Evolutionary conservation across 1,139 yeast genomes (phyloP), one percentile per base, ranked within the genome.

Genomic region (Taphrina wiesneri): DNA sequence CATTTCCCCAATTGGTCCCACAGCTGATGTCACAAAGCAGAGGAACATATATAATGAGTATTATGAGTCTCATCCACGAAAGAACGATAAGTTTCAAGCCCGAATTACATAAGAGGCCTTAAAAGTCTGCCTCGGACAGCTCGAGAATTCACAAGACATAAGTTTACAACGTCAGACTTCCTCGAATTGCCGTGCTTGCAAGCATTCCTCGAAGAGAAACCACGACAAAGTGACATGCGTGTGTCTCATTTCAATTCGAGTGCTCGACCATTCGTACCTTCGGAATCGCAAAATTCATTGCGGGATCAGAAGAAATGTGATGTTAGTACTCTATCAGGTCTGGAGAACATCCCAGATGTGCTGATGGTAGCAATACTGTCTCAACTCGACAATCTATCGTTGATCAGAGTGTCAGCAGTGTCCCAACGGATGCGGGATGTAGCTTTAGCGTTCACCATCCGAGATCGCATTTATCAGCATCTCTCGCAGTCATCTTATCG

Each of bases 331-430:
- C 9, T 5, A 5, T 28, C 54, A n/a, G 21, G 32, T n/a, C 34
- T 54, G 11, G 59, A 54, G 26, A 26, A 39, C 17, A 15, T 54
- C 11, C 59, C 59, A 6, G 59, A 39, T 25, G 15, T 21, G 19
- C 49, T 54, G 11, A 7, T 54, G 21, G 21, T 54, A 2, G 13
- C 39, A 11, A 36, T 54, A 34, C 25, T 54, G 25, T 36, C 36
- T 4, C 11, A 39, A 4, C 36, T 54, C 17, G 49, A 36, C 23
- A 15, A 30, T 2, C 17, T 11, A 5, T 23, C 36, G 11, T 23
- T 54, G 34, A 6, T 39, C n/a, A 17, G 15, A 9, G 26, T 54
- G 1, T 21, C 59, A 39, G 59, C 43, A n/a, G 17, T 25, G 23
- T 54, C 59, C 15, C 59, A n/a, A 5, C 26, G 34, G 15, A 21